Base-by-base conservation (phyloP, 352 stramenopile genomes). In the Phytophthora capsici region DNA sequence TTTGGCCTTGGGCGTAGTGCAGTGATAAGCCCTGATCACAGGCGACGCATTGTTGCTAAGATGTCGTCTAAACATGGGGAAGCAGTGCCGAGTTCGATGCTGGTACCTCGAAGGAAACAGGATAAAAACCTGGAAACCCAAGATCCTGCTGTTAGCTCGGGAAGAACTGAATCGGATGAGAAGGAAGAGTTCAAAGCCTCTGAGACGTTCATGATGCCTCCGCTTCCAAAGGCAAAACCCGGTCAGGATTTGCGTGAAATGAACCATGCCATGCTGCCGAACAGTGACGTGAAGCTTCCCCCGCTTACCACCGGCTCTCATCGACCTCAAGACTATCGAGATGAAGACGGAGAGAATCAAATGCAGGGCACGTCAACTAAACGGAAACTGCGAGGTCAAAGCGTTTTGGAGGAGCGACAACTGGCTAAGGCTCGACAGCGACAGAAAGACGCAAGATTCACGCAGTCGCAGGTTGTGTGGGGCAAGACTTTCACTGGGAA, bases 381-480 rank as follows among this genome's bases (percentile, higher is more conserved):
- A 20, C 38, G 13, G 26, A 74, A 74, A 12, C 70, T 71, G 37
- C 73, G 75, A 12, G 76, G 80, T 22, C 77, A 69, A 2, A 95
- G 84, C 62, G 71, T 90, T 0, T 19, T 95, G 23, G 85, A 95
- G 47, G 71, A 91, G 48, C 64, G 69, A 9, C 84, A 91, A 63
- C 67, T 89, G 4, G 40, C 53, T 2, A 48, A 82, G 69, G 77
- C 71, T 59, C 26, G 63, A 34, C 37, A 70, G 76, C 22, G 79
- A 16, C 77, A 79, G 38, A 85, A 91, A 48, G 91, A 90, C 23
- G 50, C 37, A 2, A 78, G 77, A n/a, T 69, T 90, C 30, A 61
- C 86, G 37, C 71, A 90, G 41, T 72, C 84, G 44, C 86, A 94
- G 53, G 61, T 93, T 23, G 86, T 95, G 10, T 93, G 82, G 85